Evolutionary conservation across 305 asterid species (phyloP), one percentile per base, ranked within the genome.

Genomic region (Solanum chacoense): DNA sequence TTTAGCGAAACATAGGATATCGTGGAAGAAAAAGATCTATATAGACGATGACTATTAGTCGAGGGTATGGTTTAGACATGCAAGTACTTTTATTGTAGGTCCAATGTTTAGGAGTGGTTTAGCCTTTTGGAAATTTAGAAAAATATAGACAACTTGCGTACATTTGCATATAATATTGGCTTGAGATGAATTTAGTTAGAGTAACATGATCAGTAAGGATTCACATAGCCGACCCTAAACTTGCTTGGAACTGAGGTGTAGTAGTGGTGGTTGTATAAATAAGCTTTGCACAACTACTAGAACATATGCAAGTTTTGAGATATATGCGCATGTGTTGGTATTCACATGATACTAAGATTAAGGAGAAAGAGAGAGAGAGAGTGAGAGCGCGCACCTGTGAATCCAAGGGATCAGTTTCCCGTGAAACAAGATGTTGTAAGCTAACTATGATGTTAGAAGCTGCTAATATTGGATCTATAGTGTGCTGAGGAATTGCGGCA

Each of bases 381-480:
- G 90, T 1, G 88, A 65, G 63, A 29, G 50, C 36, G 8, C 20
- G 9, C 26, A 94, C 98, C 97, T 93, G 96, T 28, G 98, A 92
- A 90, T 95, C 97, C 55, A 94, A 90, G 31, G 98, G 98, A 93
- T 94, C 96, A 71, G 98, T 92, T 91, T 93, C 95, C 29, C 98
- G 92, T 6, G 98, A 95, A 87, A 94, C 93, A 69, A 95, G 94
- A 42, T 93, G 96, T 91, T 95, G 98, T 86, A 95, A 92, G 71
- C 93, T 94, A 84, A 94, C 87, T 87, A 95, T 81, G 34, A 92
- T 90, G 76, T 88, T 92, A n/a, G 98, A 93, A 88, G 92, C 87
- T 80, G 97, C 96, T 79, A 94, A 38, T 32, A 95, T 92, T 7
- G 96, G 98, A 91, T 95, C 97, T 16, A 92, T 90, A 37, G 96